A percentile compares a stretch with the other conserved stretches of the same genome.
Evolutionary conservation across 495 filamentous ascomycete genomes (phyloP).

Genomic region (Tetracladium setigerum): DNA sequence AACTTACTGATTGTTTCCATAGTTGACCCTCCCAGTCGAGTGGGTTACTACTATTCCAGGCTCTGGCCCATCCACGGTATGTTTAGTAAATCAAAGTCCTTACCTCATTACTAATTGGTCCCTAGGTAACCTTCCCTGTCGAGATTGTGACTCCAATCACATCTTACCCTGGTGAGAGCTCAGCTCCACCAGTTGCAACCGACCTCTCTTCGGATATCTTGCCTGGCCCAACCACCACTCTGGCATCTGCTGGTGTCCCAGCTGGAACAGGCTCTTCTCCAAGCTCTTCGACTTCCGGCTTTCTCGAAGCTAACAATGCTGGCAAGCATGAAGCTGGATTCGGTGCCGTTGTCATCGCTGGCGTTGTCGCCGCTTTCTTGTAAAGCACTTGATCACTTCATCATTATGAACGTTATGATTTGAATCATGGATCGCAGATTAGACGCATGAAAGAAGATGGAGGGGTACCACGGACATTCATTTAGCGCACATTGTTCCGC

Average conservation of each 20-base stretch:
- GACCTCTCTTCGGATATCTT: background rate
- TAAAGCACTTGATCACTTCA: conserved; percentile 12
- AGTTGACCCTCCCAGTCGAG: too few species aligned
- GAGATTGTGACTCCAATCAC: conserved; percentile 1
- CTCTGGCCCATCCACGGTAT: too few species aligned
- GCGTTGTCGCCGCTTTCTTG: conserved; percentile 25
- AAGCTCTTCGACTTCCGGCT: conserved; percentile 10
- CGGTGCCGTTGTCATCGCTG: conserved; percentile 26
- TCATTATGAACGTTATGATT: too few species aligned
- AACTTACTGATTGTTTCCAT: too few species aligned
- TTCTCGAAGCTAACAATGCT: conserved; percentile 21
- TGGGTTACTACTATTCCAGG: too few species aligned
- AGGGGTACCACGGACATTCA: too few species aligned
- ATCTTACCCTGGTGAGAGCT: background rate
- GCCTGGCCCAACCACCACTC: background rate
- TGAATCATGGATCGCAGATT: background rate
- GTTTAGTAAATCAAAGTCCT: too few species aligned
- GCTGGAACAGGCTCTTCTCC: conserved; percentile 5
- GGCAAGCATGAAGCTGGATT: conserved; percentile 21
- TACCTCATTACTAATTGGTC: too few species aligned
- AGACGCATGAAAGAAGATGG: background rate
- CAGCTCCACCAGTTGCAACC: background rate
- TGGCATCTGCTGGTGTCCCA: background rate
- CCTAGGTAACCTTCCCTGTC: too few species aligned
- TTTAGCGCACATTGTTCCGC: too few species aligned